These are phyloP conservation scores for Tarenaya hassleriana DNA, from an alignment of 345 rosid species.

Conservation along the genomic window DNA sequence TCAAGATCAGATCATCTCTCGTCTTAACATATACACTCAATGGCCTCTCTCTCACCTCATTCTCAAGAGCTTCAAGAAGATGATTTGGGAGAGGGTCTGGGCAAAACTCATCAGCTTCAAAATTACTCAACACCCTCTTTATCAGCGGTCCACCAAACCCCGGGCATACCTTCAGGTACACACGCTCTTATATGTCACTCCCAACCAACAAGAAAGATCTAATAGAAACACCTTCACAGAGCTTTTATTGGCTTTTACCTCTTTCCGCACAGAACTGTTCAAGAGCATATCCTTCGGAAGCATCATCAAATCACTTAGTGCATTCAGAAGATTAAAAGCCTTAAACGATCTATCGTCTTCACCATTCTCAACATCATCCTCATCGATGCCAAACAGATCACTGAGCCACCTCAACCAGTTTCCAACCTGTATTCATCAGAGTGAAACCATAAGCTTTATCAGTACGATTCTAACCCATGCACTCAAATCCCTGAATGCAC, in stretches of 20 bases:
- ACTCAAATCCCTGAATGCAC: conserved; percentile 11
- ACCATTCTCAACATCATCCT: conserved; percentile 41
- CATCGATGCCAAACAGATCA: conserved; percentile 75
- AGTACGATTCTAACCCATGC: conserved; percentile 5
- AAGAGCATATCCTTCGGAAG: conserved; percentile 96
- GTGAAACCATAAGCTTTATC: conserved; percentile 17
- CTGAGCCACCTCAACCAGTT: conserved; percentile 97
- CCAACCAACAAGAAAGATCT: background rate
- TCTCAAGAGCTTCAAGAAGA: conserved; percentile 69
- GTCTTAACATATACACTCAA: no score
- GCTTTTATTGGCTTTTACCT: conserved; percentile 40
- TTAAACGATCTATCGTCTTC: conserved; percentile 49
- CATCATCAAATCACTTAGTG: conserved; percentile 96
- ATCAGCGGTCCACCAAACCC: conserved; percentile 68
- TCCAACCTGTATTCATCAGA: conserved; percentile 57
- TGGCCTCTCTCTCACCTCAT: conserved; percentile 47
- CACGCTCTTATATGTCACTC: background rate
- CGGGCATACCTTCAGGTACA: conserved; percentile 67
- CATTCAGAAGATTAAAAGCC: conserved; percentile 75
- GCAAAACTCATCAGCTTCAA: conserved; percentile 80
- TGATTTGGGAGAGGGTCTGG: conserved; percentile 80
- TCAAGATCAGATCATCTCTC: no score
- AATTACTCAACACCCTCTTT: conserved; percentile 64
- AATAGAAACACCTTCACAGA: conserved; percentile 2
- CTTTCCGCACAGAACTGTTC: conserved; percentile 60